phyloP scores from a whole-genome alignment of 2,329 filamentous ascomycete species.

The Phialophora verrucosa region DNA sequence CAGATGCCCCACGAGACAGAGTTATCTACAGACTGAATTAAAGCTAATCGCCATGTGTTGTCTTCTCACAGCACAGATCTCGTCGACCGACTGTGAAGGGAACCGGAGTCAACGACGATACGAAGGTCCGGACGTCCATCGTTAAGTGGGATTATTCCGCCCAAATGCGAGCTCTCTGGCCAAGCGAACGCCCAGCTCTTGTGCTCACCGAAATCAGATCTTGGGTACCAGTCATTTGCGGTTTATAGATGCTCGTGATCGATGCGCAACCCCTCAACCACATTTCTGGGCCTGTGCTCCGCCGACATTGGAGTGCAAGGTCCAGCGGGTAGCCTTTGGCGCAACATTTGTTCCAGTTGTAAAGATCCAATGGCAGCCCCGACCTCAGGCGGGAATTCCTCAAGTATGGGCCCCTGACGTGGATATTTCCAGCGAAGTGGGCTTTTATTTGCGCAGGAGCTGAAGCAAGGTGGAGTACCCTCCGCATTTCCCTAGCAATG shows the following conservation, averaged over 20 bases:
- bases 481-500: constrained; percentile 12
- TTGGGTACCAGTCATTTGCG: background rate
- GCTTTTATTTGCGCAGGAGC: background rate
- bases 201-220: background rate
- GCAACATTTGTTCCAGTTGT: background rate
- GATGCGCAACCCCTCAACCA: background rate
- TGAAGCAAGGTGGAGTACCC: constrained; percentile 8
- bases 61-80: background rate
- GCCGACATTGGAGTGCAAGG: background rate
- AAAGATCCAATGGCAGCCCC: background rate
- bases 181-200: background rate
- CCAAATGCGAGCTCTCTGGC: background rate
- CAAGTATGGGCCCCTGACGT: background rate
- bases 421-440: background rate
- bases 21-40: background rate
- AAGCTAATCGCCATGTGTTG: background rate
- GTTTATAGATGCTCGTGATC: background rate
- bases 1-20: background rate
- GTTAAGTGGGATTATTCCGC: background rate
- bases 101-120: background rate
- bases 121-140: background rate
- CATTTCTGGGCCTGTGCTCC: background rate
- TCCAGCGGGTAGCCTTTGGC: too few species aligned
- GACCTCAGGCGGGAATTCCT: background rate
- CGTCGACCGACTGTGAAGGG: background rate